Conservation (phyloP, 192 early-diverging fungal species). For the Geosiphon pyriformis region DNA sequence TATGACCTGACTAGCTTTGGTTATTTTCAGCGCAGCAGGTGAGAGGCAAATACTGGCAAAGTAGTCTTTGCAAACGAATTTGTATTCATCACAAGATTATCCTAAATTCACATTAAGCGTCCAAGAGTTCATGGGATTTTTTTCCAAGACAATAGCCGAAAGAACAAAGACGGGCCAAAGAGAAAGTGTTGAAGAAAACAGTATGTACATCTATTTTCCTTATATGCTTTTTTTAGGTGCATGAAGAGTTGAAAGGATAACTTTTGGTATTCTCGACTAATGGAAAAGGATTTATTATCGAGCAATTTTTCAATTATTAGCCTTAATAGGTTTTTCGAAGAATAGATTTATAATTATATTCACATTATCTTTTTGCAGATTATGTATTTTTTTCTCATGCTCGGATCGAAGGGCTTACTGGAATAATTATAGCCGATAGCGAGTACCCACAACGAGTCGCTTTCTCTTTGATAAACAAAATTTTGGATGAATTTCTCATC, state of each 20-base stretch:
- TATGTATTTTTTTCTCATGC: slow-evolving; percentile 81
- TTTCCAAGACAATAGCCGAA: slow-evolving; percentile 77
- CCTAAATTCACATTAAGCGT: slow-evolving; percentile 44
- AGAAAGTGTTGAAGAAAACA: slow-evolving; percentile 72
- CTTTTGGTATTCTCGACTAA: too few relatives aligned
- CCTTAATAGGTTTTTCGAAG: too few relatives aligned
- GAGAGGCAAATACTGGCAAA: not conserved
- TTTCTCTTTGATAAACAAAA: slow-evolving; percentile 76
- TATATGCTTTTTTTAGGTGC: not conserved
- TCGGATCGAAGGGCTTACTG: slow-evolving; percentile 63
- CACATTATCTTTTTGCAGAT: slow-evolving; percentile 38
- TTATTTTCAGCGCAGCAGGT: slow-evolving; percentile 25
- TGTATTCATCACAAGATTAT: not conserved
- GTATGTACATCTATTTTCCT: slow-evolving; percentile 36
- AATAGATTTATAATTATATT: too few relatives aligned
- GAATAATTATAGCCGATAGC: slow-evolving; percentile 73
- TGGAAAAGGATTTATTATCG: too few relatives aligned
- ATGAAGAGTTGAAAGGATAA: too few relatives aligned
- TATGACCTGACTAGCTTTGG: slow-evolving; percentile 24
- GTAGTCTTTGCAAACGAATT: not conserved
- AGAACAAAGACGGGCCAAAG: slow-evolving; percentile 74
- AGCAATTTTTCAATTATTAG: too few relatives aligned
- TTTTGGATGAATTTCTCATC: slow-evolving; percentile 81
- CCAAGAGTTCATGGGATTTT: slow-evolving; percentile 85
- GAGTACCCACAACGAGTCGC: slow-evolving; percentile 90